Percentiles rank a stretch among this genome's conserved stretches.
phyloP scores from a whole-genome alignment of 2,329 filamentous ascomycete genomes.

The Penicillium sp. region DNA sequence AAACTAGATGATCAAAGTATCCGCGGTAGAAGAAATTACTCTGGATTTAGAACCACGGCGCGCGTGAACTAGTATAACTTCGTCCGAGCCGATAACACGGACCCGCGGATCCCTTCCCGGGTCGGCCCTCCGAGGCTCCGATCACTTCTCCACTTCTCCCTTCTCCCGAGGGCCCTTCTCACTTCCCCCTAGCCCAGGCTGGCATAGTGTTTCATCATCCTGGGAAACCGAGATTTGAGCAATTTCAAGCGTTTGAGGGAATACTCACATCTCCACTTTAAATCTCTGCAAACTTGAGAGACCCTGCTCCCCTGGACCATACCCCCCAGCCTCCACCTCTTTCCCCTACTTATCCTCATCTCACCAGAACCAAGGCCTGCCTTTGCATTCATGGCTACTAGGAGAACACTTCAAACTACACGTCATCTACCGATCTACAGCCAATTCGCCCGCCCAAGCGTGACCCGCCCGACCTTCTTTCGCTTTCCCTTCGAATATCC shows the following conservation, averaged over 20 bases:
- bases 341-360: neutral
- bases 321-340: neutral
- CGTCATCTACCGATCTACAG: slow-evolving; percentile 1
- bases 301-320: neutral
- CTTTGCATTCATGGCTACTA: neutral
- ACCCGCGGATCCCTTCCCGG: neutral
- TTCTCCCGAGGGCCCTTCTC: neutral
- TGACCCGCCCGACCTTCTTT: slow-evolving; percentile 1
- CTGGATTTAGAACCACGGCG: no score
- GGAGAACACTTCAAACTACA: slow-evolving; percentile 1
- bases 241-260: neutral
- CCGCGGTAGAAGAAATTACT: no score
- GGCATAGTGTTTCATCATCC: neutral
- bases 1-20: no score
- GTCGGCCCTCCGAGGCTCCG: neutral
- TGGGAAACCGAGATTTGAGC: neutral
- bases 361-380: neutral
- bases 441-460: neutral
- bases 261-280: neutral
- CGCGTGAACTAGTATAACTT: neutral
- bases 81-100: neutral
- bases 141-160: neutral
- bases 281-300: neutral
- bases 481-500: neutral
- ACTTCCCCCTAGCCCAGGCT: neutral